These are phyloP conservation scores for Trametes maxima DNA, from an alignment of 768 basidiomycete species.

Conservation along the genomic window DNA sequence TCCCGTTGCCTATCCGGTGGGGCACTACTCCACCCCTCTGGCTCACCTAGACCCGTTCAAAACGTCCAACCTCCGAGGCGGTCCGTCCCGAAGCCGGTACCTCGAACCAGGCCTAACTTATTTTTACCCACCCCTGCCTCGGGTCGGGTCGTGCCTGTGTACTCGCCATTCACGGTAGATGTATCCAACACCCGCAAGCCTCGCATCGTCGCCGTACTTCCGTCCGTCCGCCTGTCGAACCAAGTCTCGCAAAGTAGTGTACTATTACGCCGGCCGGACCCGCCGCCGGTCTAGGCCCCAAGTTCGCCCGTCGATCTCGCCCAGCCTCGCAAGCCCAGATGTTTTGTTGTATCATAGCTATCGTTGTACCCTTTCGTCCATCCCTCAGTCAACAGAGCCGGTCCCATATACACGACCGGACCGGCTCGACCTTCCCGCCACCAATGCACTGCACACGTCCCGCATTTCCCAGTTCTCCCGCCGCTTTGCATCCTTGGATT, in stretches of 20 bases:
- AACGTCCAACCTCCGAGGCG: neutral
- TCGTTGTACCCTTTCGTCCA: neutral
- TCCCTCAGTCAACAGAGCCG: neutral
- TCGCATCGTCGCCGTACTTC: too few relatives aligned
- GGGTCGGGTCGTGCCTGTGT: neutral
- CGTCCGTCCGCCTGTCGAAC: too few relatives aligned
- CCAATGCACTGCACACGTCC: neutral
- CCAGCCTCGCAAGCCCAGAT: neutral
- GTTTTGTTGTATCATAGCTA: conserved; percentile 9
- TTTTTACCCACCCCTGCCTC: neutral
- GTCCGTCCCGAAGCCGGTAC: neutral
- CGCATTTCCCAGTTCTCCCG: neutral
- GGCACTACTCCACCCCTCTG: too few relatives aligned
- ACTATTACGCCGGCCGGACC: too few relatives aligned
- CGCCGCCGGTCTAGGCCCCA: too few relatives aligned
- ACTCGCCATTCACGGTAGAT: neutral
- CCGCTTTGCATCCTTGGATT: too few relatives aligned
- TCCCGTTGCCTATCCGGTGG: too few relatives aligned
- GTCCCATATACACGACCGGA: neutral
- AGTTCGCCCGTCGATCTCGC: neutral
- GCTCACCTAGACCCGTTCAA: neutral
- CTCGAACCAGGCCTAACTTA: too few relatives aligned
- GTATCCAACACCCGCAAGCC: neutral
- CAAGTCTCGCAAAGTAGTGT: too few relatives aligned
- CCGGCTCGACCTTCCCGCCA: neutral